Evolutionary conservation across 768 basidiomycete genomes (phyloP).

Genomic region (Leccinum subgranulosum): DNA sequence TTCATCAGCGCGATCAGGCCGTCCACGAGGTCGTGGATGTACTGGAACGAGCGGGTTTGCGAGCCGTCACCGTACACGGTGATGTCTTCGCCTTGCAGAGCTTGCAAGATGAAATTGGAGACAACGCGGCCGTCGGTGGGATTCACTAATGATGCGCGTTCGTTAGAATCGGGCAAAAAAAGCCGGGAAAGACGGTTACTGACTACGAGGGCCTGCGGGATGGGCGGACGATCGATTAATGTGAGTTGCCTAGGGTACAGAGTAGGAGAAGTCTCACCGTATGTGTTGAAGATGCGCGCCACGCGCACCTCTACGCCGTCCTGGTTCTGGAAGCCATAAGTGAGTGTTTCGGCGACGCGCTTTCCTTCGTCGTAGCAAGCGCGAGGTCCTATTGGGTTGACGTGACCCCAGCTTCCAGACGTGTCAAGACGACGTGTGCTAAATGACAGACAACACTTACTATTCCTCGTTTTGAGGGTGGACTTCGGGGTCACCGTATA

Average conservation of each 20-base stretch:
- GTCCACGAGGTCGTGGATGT: conserved; percentile 96
- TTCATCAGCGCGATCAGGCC: conserved; percentile 95
- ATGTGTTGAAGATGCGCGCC: conserved; percentile 98
- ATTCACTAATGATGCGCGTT: conserved; percentile 64
- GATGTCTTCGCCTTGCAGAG: conserved; percentile 93
- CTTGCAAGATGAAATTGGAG: conserved; percentile 98
- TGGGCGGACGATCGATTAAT: background rate
- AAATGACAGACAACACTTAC: conserved; percentile 43
- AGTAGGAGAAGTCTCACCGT: conserved; percentile 43
- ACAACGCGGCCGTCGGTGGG: conserved; percentile 96
- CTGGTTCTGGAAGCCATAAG: conserved; percentile 93
- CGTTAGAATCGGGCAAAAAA: conserved; percentile 9
- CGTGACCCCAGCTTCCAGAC: conserved; percentile 83
- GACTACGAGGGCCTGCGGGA: conserved; percentile 59
- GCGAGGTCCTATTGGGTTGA: conserved; percentile 96
- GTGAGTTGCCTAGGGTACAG: background rate
- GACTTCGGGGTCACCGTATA: conserved; percentile 97
- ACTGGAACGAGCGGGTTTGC: conserved; percentile 96
- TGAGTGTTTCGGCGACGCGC: conserved; percentile 96
- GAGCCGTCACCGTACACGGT: conserved; percentile 94
- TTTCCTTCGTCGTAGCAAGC: conserved; percentile 99
- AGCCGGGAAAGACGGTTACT: conserved; percentile 32
- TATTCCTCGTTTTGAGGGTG: conserved; percentile 97
- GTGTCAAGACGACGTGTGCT: conserved; percentile 13
- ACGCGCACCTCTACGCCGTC: conserved; percentile 96